A percentile compares a stretch with the other conserved stretches of the same genome.
Conservation (phyloP, 2,329 filamentous ascomycete species). For the Aspergillus sp. region DNA sequence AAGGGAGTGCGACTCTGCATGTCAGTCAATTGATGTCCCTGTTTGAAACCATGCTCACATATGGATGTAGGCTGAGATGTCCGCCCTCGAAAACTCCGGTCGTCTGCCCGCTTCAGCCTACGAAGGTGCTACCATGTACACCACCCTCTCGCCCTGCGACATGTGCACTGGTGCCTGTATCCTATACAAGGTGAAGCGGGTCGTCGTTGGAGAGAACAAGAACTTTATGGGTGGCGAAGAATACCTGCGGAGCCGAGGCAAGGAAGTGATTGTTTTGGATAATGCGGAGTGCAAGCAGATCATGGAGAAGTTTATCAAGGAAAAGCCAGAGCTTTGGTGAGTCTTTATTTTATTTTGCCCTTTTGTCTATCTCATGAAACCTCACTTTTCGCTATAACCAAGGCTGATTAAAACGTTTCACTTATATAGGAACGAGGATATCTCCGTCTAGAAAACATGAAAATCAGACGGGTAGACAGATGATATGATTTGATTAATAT, state of each 20-base stretch:
- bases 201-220: slow-evolving; percentile 74
- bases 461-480: background rate
- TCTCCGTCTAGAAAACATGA: slow-evolving; percentile 40
- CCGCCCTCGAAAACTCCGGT: slow-evolving; percentile 69
- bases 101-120: slow-evolving; percentile 66
- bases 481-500: background rate
- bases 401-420: slow-evolving; percentile 4
- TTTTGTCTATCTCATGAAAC: background rate
- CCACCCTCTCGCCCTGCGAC: slow-evolving; percentile 72
- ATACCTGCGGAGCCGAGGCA: slow-evolving; percentile 61
- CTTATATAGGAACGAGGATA: slow-evolving; percentile 53
- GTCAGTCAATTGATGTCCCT: slow-evolving; percentile 39
- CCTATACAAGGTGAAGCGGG: slow-evolving; percentile 67
- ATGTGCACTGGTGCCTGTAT: slow-evolving; percentile 79
- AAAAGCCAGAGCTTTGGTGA: slow-evolving; percentile 68
- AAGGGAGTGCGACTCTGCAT: slow-evolving; percentile 66
- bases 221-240: slow-evolving; percentile 70
- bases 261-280: slow-evolving; percentile 69
- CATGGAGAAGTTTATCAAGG: slow-evolving; percentile 68
- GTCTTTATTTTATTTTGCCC: slow-evolving; percentile 19
- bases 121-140: slow-evolving; percentile 74
- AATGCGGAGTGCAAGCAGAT: slow-evolving; percentile 60
- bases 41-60: background rate
- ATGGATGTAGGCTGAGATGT: slow-evolving; percentile 62
- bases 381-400: slow-evolving; percentile 3